Conservation (phyloP, 805 yeast genomes). For the Saturnispora bothae region DNA sequence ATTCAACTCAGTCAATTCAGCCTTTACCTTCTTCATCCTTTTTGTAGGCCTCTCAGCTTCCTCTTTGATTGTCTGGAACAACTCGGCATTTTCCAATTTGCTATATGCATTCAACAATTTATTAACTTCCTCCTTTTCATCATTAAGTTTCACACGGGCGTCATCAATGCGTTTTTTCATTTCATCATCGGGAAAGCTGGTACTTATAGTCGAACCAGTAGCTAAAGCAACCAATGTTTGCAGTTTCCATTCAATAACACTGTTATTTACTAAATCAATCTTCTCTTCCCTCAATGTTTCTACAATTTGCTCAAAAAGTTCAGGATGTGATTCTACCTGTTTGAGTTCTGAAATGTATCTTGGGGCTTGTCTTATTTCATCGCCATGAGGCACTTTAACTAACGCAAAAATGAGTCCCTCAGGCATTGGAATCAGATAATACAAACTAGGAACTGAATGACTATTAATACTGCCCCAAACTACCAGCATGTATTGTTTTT, state of each 20-base stretch:
- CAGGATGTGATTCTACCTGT: constrained; percentile 11
- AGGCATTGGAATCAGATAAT: constrained; percentile 48
- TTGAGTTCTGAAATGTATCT: constrained; percentile 15
- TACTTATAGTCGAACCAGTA: neutral
- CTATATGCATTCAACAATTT: constrained; percentile 17
- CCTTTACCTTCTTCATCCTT: no score
- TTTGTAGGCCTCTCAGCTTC: no score
- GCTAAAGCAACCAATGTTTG: constrained; percentile 48
- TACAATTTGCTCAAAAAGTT: constrained; percentile 17
- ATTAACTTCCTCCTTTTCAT: constrained; percentile 13
- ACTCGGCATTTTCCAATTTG: constrained; percentile 14
- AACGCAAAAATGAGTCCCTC: constrained; percentile 67
- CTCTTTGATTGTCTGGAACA: constrained; percentile 6
- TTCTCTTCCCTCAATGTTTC: constrained; percentile 14
- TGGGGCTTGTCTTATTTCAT: constrained; percentile 66
- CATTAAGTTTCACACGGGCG: no score
- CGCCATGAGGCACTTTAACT: constrained; percentile 59
- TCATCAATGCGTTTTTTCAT: constrained; percentile 8
- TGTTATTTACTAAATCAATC: constrained; percentile 21
- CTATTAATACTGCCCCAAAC: constrained; percentile 59
- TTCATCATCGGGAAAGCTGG: constrained; percentile 17
- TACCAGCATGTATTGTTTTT: constrained; percentile 46
- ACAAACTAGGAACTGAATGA: constrained; percentile 45
- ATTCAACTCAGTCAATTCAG: no score
- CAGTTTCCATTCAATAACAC: constrained; percentile 51